Base-by-base conservation (phyloP, 2,329 filamentous ascomycete species). In the Pezicula radicicola region DNA sequence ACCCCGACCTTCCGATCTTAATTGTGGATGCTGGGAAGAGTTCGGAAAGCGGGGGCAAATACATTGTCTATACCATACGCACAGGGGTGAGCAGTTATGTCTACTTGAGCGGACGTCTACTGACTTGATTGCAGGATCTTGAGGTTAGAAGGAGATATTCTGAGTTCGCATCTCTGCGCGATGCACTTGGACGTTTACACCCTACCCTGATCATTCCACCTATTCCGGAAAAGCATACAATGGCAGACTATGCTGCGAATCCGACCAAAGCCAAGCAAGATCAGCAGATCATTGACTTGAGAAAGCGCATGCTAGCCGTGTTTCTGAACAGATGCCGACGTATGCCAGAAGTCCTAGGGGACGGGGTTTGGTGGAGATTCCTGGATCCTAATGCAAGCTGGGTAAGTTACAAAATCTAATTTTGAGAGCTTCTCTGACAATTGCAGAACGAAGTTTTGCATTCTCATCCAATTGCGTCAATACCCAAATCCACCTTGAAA, bases 261-360 rank as follows among this genome's bases (percentile, higher is more conserved):
- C 94, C 95, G 2, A 99, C 94, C 36, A 97, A 93, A 64, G 95
- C 95, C 16, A 99, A 97, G 70, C 93, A 99, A 70, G 95, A 99
- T 68, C 87, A 91, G 52, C 89, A 93, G 55, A 99, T 97, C 43
- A 99, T 99, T 58, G 94, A 99, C 66, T 75, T 97, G 59, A 84
- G 94, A 54, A 97, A 97, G 75, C 89, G 94, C 63, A 99, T 99
- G 94, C 71, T 99, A 49, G 88, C 89, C 4, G 94, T 97, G 0
- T 99, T 99, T 63, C 70, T 99, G 46, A 99, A 99, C 65, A 81
- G 94, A 46, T 99, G 94, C 71, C 83, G 92, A 58, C 84, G 85
- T 56, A 97, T 97, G 93, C 89, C 93, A 63, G 87, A 93, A 52
- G 86, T 99, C 27, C 81, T 91, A 49, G 89, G 91, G 54, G 94